phyloP scores from a whole-genome alignment of 495 filamentous ascomycete genomes.

The Penicillium canariense region DNA sequence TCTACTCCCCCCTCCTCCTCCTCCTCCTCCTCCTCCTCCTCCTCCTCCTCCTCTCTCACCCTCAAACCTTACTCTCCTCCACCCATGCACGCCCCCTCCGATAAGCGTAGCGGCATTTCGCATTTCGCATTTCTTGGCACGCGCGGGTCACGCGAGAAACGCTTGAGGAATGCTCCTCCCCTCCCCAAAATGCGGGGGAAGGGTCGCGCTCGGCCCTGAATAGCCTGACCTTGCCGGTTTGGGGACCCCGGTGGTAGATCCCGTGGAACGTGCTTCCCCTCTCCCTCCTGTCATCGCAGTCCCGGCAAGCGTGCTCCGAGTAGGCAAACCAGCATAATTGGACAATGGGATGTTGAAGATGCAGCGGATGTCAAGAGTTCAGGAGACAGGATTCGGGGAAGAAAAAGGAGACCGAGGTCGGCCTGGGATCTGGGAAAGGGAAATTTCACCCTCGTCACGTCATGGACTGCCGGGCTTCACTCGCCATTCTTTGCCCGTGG shows the following conservation, averaged over 20 bases:
- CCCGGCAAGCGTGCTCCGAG: not conserved
- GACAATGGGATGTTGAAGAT: too few species aligned
- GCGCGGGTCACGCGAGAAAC: constrained; percentile 12
- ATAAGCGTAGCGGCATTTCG: constrained; percentile 9
- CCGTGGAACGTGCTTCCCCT: not conserved
- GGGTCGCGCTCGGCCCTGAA: constrained; percentile 1
- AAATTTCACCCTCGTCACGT: too few species aligned
- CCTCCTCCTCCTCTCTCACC: too few species aligned
- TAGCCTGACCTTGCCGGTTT: not conserved
- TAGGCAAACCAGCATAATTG: not conserved
- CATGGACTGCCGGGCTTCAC: constrained; percentile 4
- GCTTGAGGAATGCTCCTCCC: constrained; percentile 7
- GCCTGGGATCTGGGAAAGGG: not conserved
- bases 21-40: too few species aligned
- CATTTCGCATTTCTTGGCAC: not conserved
- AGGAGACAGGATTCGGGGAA: too few species aligned
- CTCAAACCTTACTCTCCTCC: not conserved
- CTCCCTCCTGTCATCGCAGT: not conserved
- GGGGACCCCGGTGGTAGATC: constrained; percentile 3
- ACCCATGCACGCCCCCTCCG: constrained; percentile 11
- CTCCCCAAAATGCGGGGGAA: constrained; percentile 15
- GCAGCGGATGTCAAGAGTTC: too few species aligned
- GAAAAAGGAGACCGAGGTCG: not conserved
- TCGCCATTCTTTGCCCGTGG: constrained; percentile 22
- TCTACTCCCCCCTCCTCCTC: too few species aligned